Conservation (phyloP, 2,329 filamentous ascomycete genomes). For the Colletotrichum incanum region DNA sequence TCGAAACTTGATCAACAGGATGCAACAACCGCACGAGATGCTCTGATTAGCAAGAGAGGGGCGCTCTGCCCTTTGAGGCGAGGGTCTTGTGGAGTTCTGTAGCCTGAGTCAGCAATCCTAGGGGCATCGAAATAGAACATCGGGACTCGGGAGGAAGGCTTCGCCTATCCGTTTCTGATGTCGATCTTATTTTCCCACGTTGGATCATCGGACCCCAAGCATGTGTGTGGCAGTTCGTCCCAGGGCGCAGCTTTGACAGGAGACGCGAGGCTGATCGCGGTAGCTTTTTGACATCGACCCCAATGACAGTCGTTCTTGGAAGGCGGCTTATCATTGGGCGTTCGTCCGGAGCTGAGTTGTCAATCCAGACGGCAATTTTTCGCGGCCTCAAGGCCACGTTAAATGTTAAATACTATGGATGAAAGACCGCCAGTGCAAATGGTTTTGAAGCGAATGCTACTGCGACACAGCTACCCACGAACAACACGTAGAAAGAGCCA, state of each 20-base stretch:
- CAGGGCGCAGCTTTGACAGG: slow-evolving; percentile 9
- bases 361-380: not conserved
- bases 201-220: slow-evolving; percentile 19
- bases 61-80: not conserved
- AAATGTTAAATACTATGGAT: too few species aligned
- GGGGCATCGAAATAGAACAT: slow-evolving; percentile 10
- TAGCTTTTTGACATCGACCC: slow-evolving; percentile 11
- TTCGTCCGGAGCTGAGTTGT: slow-evolving; percentile 14
- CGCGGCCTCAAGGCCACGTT: too few species aligned
- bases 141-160: slow-evolving; percentile 13
- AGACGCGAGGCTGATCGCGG: slow-evolving; percentile 14
- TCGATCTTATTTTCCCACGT: slow-evolving; percentile 20
- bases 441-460: not conserved
- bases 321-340: not conserved
- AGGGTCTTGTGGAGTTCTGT: not conserved
- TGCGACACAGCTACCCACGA: not conserved
- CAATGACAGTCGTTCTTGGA: not conserved
- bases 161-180: slow-evolving; percentile 20
- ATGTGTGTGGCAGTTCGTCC: slow-evolving; percentile 26
- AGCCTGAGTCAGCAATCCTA: not conserved
- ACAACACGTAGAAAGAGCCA: not conserved
- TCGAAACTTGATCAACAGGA: slow-evolving; percentile 31
- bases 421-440: not conserved
- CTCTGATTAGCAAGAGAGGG: not conserved
- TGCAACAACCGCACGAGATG: slow-evolving; percentile 17